phyloP scores from a whole-genome alignment of 805 yeast species.

The Sungouiozyma intestinalis region DNA sequence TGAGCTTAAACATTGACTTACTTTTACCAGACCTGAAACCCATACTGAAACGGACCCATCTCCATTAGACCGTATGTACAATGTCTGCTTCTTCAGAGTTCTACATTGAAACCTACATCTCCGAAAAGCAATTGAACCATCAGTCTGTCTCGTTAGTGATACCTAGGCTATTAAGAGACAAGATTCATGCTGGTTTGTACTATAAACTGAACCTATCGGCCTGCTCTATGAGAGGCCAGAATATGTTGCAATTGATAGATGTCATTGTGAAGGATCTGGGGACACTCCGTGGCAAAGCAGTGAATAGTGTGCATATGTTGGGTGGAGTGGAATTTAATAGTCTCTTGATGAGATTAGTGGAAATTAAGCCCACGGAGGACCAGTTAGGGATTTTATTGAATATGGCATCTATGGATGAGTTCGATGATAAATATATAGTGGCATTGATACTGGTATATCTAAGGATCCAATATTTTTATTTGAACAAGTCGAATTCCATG shows the following conservation, averaged over 20 bases:
- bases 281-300: constrained; percentile 9
- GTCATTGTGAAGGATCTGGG: constrained; percentile 23
- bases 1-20: not conserved
- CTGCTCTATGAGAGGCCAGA: constrained; percentile 22
- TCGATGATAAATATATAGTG: constrained; percentile 45
- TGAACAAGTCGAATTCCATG: constrained; percentile 30
- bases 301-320: constrained; percentile 11
- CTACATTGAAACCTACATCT: constrained; percentile 21
- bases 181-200: constrained; percentile 23
- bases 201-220: constrained; percentile 21
- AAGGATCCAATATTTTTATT: constrained; percentile 31
- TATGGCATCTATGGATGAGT: constrained; percentile 44
- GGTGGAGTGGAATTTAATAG: constrained; percentile 36
- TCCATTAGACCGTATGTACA: not conserved
- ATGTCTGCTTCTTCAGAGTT: constrained; percentile 21
- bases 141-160: constrained; percentile 27
- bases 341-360: constrained; percentile 63
- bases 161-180: constrained; percentile 24
- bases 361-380: constrained; percentile 49
- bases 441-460: constrained; percentile 53
- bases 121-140: constrained; percentile 22
- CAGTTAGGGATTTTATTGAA: constrained; percentile 30
- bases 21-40: not conserved
- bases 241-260: constrained; percentile 15
- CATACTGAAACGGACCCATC: not conserved